phyloP scores from a whole-genome alignment of 208 protist species.

The Leishmania amazonensis region DNA sequence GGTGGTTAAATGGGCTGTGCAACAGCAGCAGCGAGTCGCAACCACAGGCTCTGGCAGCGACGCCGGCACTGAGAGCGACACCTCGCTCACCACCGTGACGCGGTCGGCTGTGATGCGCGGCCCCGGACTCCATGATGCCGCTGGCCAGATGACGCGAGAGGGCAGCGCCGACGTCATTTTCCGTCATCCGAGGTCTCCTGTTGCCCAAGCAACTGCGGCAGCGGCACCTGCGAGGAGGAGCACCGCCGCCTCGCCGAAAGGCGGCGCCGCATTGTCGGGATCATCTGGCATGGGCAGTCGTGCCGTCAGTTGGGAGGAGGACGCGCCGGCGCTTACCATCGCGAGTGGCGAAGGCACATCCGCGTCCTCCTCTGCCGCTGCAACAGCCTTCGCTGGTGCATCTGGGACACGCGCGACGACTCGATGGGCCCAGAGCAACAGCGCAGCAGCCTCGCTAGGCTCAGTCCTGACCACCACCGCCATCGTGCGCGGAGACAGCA shows the following conservation, averaged over 20 bases:
- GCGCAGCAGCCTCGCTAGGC: neutral
- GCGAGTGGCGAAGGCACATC: slow-evolving; percentile 10
- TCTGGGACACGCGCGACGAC: neutral
- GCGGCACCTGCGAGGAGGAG: neutral
- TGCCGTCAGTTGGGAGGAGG: slow-evolving; percentile 24
- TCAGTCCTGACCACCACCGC: neutral
- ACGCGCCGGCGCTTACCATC: slow-evolving; percentile 9
- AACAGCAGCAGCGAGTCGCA: neutral
- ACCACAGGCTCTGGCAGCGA: slow-evolving; percentile 4
- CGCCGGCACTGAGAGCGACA: neutral
- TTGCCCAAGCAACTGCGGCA: neutral
- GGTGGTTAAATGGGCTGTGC: slow-evolving; percentile 14
- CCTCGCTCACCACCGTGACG: neutral
- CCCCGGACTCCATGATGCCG: neutral
- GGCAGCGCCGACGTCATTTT: slow-evolving; percentile 15
- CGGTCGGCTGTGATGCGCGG: neutral
- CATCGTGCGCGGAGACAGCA: neutral
- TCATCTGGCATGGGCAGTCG: slow-evolving; percentile 21
- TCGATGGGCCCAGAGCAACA: neutral
- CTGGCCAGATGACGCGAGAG: slow-evolving; percentile 1
- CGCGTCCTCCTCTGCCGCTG: slow-evolving; percentile 4
- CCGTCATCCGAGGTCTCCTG: slow-evolving; percentile 4
- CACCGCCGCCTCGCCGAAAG: neutral
- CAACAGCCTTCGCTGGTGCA: neutral
- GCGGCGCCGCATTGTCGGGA: neutral